These are phyloP conservation scores for Penicillium soppii DNA, from an alignment of 495 filamentous ascomycete genomes.

Conservation along the genomic window DNA sequence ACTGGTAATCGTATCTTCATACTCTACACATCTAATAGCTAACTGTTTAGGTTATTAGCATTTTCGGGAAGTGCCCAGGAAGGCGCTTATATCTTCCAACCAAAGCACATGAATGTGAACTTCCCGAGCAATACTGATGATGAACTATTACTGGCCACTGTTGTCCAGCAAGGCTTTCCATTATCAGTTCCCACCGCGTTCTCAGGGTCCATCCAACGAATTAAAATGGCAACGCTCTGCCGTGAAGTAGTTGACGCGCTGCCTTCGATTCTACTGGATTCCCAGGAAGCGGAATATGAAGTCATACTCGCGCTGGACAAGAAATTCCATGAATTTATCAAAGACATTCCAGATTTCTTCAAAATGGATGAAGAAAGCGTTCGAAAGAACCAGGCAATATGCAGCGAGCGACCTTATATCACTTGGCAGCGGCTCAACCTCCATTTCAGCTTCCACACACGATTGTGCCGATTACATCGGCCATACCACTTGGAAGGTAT, in stretches of 20 bases:
- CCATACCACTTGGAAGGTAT: conserved; percentile 27
- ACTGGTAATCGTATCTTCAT: conserved; percentile 20
- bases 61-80: conserved; percentile 26
- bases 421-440: conserved; percentile 19
- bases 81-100: conserved; percentile 27
- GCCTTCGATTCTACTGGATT: conserved; percentile 19
- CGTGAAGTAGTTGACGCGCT: conserved; percentile 30
- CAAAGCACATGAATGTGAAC: conserved; percentile 33
- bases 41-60: conserved; percentile 21
- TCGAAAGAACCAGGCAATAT: conserved; percentile 17
- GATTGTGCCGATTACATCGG: conserved; percentile 32
- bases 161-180: conserved; percentile 9
- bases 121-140: conserved; percentile 30
- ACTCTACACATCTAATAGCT: neutral
- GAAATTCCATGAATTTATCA: conserved; percentile 17
- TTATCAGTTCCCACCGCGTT: conserved; percentile 21
- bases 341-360: conserved; percentile 22
- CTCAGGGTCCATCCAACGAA: conserved; percentile 23
- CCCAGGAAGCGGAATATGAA: conserved; percentile 20
- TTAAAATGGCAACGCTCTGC: conserved; percentile 23
- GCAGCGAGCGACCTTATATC: conserved; percentile 25
- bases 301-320: conserved; percentile 23
- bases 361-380: conserved; percentile 20
- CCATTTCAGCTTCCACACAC: conserved; percentile 25
- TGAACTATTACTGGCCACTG: conserved; percentile 17